Evolutionary conservation across 495 filamentous ascomycete genomes (phyloP).

Genomic region (Aspergillus kassunensis): DNA sequence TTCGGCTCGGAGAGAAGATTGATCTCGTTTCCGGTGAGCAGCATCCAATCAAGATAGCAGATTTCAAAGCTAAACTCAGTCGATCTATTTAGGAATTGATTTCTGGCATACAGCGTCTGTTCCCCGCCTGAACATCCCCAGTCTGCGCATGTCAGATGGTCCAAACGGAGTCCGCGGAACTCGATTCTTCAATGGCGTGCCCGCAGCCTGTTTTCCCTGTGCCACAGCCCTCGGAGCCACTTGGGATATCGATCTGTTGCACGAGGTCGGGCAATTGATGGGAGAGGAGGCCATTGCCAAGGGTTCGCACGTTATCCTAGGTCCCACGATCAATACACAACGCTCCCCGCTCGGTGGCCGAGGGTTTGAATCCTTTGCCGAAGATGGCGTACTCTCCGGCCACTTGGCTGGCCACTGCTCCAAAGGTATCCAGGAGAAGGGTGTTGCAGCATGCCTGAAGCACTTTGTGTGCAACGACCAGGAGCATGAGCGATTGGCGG

Average conservation of each 20-base stretch:
- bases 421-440: conserved; percentile 66
- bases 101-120: conserved; percentile 76
- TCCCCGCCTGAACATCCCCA: conserved; percentile 63
- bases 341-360: conserved; percentile 71
- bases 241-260: conserved; percentile 61
- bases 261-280: conserved; percentile 57
- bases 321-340: conserved; percentile 77
- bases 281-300: conserved; percentile 67
- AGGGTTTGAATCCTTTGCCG: conserved; percentile 76
- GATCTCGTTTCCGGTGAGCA: conserved; percentile 54
- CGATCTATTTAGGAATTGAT: conserved; percentile 50
- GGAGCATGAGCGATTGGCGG: conserved; percentile 66
- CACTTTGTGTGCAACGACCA: conserved; percentile 83
- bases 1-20: conserved; percentile 59
- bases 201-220: conserved; percentile 66
- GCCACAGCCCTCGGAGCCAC: conserved; percentile 68
- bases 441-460: conserved; percentile 69
- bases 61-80: background rate
- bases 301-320: conserved; percentile 65
- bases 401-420: conserved; percentile 61
- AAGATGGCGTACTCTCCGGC: conserved; percentile 71
- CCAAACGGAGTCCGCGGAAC: conserved; percentile 74
- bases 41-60: background rate
- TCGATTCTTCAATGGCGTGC: conserved; percentile 67
- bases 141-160: conserved; percentile 66